Base-by-base conservation (phyloP, 1,284 basidiomycete species). In the Papiliotrema laurentii region DNA sequence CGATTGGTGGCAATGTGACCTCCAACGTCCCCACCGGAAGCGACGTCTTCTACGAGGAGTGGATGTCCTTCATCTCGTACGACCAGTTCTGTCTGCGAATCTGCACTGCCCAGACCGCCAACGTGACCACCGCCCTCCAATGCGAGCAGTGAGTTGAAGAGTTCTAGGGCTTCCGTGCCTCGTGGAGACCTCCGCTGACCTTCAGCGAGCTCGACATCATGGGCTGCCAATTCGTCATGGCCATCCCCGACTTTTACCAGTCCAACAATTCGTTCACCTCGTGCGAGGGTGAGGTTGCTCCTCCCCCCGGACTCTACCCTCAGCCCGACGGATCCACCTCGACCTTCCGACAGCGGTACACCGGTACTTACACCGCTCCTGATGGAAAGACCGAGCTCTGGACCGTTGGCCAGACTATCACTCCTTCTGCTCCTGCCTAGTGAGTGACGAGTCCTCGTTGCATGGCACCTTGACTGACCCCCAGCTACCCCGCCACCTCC, bases 41-140 rank as follows among this genome's bases (percentile, higher is more conserved):
- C 25, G 77, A 79, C 47, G 75, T 76, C 31, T 75, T 73, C 58
- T 79, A 79, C 73, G 68, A 77, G 64, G 76, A 79, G 63, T 78
- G 77, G 77, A 78, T 72, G 70, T 64, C 61, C 14, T 71, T 71
- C 45, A 66, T 73, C 58, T 66, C 69, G 21, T 67, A 64, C 60
- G 64, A 70, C 58, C 64, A 71, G 55, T 76, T 69, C 71, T 76
- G 74, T 58, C 60, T 75, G 43, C 68, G 74, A 47, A 65, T 75
- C 52, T 75, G 73, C 58, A 75, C 71, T 38, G 68, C 71, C 49
- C 61, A 71, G 53, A 62, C 60, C 50, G 35, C 45, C 25, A 68
- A 62, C 50, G 62, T 65, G 36, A 66, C 65, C 40, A 50, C 69
- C 25, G 67, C 64, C 11, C 59, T 67, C 38, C 61, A 63, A 55